Conservation (phyloP, 352 stramenopile genomes). For the Pythium volutum region DNA sequence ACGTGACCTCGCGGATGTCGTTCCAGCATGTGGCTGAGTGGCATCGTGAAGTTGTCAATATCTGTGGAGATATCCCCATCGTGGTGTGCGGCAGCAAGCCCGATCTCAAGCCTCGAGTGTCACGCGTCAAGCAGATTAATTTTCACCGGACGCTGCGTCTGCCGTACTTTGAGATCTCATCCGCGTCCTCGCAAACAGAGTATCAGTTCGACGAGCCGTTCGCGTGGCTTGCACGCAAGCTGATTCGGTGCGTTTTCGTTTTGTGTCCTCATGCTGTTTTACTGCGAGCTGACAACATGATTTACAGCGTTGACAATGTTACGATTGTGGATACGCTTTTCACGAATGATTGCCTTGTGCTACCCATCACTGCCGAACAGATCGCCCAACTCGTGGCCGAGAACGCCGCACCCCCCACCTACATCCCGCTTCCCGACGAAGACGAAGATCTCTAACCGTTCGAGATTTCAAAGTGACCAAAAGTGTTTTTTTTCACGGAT, state of each 20-base stretch:
- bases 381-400: conserved; percentile 92
- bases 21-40: conserved; percentile 99
- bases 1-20: conserved; percentile 99
- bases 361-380: conserved; percentile 94
- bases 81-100: conserved; percentile 99
- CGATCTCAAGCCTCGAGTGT: conserved; percentile 99
- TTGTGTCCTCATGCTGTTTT: too few relatives aligned
- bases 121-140: conserved; percentile 99
- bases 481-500: too few relatives aligned
- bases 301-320: conserved; percentile 93
- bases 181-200: conserved; percentile 89
- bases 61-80: conserved; percentile 99
- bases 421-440: conserved; percentile 95
- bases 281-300: too few relatives aligned
- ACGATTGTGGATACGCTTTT: conserved; percentile 95
- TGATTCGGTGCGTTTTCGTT: conserved; percentile 83
- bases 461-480: too few relatives aligned
- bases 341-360: conserved; percentile 83
- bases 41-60: conserved; percentile 98
- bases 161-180: conserved; percentile 99
- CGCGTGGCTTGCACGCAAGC: conserved; percentile 97
- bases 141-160: conserved; percentile 99
- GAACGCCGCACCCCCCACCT: conserved; percentile 84
- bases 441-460: conserved; percentile 97
- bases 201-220: too few relatives aligned